Evolutionary conservation across 306 rosid species (phyloP), one percentile per base, ranked within the genome.

Genomic region (Rubus parviflorus): DNA sequence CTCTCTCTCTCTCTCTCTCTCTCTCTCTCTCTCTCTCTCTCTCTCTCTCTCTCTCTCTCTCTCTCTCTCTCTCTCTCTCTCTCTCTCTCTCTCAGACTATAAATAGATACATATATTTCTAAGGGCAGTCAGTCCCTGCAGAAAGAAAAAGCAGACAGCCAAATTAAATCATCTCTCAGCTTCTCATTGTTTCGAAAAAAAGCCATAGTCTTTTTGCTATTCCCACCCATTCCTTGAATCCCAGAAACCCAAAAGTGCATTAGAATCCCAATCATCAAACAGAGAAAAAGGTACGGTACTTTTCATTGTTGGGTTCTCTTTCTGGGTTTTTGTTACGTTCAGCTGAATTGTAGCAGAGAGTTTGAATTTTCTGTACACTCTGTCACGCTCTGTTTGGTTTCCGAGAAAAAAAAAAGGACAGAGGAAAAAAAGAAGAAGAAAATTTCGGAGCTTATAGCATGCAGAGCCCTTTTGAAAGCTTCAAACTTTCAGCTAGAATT

Each of bases 401-500:
- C 69, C 68, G 42, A 79, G 75, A 68, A 69, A 82, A 42, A 48
- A 79, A 70, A 68, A 74, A 49, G 23, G 12, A 43, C 7, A 13
- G 45, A n/a, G n/a, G n/a, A n/a, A n/a, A n/a, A n/a, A n/a, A n/a
- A n/a, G n/a, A n/a, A n/a, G n/a, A n/a, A n/a, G 70, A 62, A 4
- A 17, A 40, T 68, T 73, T 25, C 54, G 38, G 35, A 20, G 37
- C 58, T 38, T 52, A 5, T 60, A 77, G 19, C 70, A 23, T 77
- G 76, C 57, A 52, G n/a, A 23, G 20, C 49, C 8, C 37, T 20
- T 37, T 65, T 47, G 70, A 77, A 40, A 78, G 5, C 45, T 47
- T 62, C 66, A 62, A 69, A 72, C 64, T 49, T 42, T 8, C 15
- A 4, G 30, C 56, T 41, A 23, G 43, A 76, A 54, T 40, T 38